Conservation (phyloP, 768 basidiomycete genomes). For the Termitomyces sp. region DNA sequence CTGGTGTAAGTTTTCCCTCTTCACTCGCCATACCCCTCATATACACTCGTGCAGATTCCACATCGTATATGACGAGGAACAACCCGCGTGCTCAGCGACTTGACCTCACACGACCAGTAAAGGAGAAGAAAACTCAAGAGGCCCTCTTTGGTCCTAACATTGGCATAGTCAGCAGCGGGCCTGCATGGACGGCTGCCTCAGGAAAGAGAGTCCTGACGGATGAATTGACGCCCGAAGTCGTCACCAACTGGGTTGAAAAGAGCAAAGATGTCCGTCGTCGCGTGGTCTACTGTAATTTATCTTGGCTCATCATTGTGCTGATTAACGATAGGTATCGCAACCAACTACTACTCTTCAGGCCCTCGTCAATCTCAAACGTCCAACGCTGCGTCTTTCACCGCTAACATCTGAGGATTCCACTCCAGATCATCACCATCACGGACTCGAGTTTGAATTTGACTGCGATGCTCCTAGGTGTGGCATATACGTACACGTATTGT, state of each 20-base stretch:
- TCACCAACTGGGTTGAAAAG: constrained; percentile 81
- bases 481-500: constrained; percentile 71
- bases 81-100: not conserved
- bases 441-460: constrained; percentile 89
- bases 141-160: constrained; percentile 91
- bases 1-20: constrained; percentile 27
- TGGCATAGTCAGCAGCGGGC: constrained; percentile 63
- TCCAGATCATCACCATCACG: constrained; percentile 54
- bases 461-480: constrained; percentile 83
- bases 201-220: constrained; percentile 64
- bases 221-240: constrained; percentile 74
- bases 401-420: constrained; percentile 40
- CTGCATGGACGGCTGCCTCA: constrained; percentile 59
- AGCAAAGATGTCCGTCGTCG: constrained; percentile 67
- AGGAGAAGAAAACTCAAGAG: constrained; percentile 63
- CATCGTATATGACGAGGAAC: not conserved
- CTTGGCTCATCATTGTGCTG: constrained; percentile 1
- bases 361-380: constrained; percentile 89
- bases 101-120: constrained; percentile 11
- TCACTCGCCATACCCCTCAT: not conserved
- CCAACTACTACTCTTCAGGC: constrained; percentile 93
- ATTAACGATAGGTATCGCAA: constrained; percentile 51
- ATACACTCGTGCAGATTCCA: not conserved
- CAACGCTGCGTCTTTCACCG: constrained; percentile 74
- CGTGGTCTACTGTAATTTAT: not conserved